Percentiles rank a stretch among this genome's conserved stretches.
Conservation (phyloP, 2,329 filamentous ascomycete genomes). For the Gliomastix tumulicola region DNA sequence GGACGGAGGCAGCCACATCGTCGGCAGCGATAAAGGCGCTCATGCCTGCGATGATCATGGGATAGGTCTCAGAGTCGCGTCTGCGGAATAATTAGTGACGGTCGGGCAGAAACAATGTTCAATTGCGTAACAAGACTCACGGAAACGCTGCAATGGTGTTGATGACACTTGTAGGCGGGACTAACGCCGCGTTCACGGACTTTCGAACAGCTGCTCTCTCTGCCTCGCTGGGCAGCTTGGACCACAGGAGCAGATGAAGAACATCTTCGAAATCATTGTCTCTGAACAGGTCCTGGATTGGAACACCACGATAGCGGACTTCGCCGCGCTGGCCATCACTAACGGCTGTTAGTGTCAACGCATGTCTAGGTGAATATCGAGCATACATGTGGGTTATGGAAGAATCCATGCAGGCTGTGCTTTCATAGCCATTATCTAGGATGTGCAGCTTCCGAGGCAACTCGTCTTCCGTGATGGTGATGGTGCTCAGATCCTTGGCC, state of each 20-base stretch:
- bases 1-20: conserved; percentile 13
- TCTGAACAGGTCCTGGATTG: conserved; percentile 13
- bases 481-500: conserved; percentile 18
- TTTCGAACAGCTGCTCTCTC: conserved; percentile 17
- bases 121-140: background rate
- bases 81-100: conserved; percentile 8
- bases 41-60: conserved; percentile 26
- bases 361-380: conserved; percentile 11
- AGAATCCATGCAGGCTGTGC: background rate
- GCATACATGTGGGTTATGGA: background rate
- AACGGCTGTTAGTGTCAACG: no score
- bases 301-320: conserved; percentile 22
- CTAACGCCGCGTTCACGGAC: background rate
- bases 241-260: conserved; percentile 29
- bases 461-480: conserved; percentile 17
- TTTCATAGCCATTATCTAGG: background rate
- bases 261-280: conserved; percentile 14
- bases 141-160: background rate
- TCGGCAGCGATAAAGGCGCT: conserved; percentile 21
- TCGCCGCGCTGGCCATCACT: conserved; percentile 23
- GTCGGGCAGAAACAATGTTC: background rate
- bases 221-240: conserved; percentile 19
- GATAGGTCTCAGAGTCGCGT: conserved; percentile 20
- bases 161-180: background rate
- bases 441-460: conserved; percentile 6